phyloP scores from a whole-genome alignment of 116 monocot genomes.

The Dioscorea cayenensis region DNA sequence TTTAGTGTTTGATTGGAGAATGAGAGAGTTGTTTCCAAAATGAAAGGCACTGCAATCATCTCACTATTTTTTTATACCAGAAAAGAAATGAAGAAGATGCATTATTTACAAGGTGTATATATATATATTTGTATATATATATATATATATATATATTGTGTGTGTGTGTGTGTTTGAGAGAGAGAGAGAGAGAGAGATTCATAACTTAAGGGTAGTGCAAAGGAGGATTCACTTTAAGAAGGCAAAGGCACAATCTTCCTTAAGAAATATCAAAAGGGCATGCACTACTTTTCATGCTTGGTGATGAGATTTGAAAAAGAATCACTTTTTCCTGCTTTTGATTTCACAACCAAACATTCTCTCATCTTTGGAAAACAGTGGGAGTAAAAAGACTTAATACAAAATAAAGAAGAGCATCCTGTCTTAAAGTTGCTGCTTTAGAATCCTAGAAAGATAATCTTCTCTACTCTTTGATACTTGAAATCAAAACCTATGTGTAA shows the following conservation, averaged over 20 bases:
- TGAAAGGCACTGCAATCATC: background rate
- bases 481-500: slow-evolving; percentile 25
- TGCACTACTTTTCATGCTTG: slow-evolving; percentile 50
- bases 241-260: slow-evolving; percentile 35
- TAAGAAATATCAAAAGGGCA: slow-evolving; percentile 27
- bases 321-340: slow-evolving; percentile 40
- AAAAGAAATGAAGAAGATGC: too few species aligned
- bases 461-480: slow-evolving; percentile 21
- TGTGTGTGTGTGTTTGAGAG: too few species aligned
- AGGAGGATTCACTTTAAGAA: slow-evolving; percentile 26
- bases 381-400: slow-evolving; percentile 38
- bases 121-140: too few species aligned
- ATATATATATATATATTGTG: too few species aligned
- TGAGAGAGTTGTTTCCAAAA: slow-evolving; percentile 9
- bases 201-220: slow-evolving; percentile 29
- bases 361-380: slow-evolving; percentile 41
- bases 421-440: slow-evolving; percentile 43
- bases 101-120: too few species aligned
- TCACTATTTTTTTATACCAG: too few species aligned
- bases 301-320: slow-evolving; percentile 48
- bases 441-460: slow-evolving; percentile 60
- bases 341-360: slow-evolving; percentile 46
- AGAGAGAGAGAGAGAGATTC: slow-evolving; percentile 18
- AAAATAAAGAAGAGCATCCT: slow-evolving; percentile 62
- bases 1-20: slow-evolving; percentile 18